Percentiles rank a stretch among this genome's conserved stretches.
Conservation (phyloP, 177 flowering plant genomes). For the Vitis hybrid region DNA sequence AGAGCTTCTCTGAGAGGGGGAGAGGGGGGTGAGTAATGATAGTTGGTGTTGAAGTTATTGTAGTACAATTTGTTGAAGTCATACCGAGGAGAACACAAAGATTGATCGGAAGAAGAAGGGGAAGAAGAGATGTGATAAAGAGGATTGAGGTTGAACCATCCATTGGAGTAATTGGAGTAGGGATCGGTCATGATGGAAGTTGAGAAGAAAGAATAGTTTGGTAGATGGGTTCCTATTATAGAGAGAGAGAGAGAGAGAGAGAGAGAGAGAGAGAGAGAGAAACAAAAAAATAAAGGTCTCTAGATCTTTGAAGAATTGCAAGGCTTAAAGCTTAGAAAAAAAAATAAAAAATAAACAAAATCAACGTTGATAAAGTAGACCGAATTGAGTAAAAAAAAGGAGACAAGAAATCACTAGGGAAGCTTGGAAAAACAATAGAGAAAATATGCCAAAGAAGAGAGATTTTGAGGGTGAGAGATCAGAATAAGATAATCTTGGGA, state of each 20-base stretch:
- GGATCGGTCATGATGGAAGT: conserved; percentile 49
- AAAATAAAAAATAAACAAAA: background rate
- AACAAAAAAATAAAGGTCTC: conserved; percentile 7
- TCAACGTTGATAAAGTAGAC: conserved; percentile 15
- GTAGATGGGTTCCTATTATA: conserved; percentile 21
- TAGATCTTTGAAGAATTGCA: conserved; percentile 18
- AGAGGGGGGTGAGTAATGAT: conserved; percentile 42
- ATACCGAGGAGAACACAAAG: conserved; percentile 14
- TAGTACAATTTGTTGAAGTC: conserved; percentile 20
- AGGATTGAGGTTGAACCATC: conserved; percentile 41
- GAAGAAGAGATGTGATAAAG: conserved; percentile 26
- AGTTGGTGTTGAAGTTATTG: conserved; percentile 10
- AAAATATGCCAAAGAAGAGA: conserved; percentile 16
- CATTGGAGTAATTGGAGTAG: conserved; percentile 49
- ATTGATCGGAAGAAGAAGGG: conserved; percentile 24
- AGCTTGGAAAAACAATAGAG: conserved; percentile 25
- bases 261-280: conserved; percentile 20
- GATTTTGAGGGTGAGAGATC: conserved; percentile 1
- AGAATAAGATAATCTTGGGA: conserved; percentile 41
- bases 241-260: conserved; percentile 26
- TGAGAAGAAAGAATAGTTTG: conserved; percentile 9
- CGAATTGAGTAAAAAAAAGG: conserved; percentile 19
- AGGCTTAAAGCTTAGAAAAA: conserved; percentile 4
- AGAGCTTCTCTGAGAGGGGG: conserved; percentile 78
- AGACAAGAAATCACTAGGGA: conserved; percentile 36